A percentile compares a stretch with the other conserved stretches of the same genome.
Evolutionary conservation across 2,329 filamentous ascomycete species (phyloP).

Genomic region (Fusarium azukiicola): DNA sequence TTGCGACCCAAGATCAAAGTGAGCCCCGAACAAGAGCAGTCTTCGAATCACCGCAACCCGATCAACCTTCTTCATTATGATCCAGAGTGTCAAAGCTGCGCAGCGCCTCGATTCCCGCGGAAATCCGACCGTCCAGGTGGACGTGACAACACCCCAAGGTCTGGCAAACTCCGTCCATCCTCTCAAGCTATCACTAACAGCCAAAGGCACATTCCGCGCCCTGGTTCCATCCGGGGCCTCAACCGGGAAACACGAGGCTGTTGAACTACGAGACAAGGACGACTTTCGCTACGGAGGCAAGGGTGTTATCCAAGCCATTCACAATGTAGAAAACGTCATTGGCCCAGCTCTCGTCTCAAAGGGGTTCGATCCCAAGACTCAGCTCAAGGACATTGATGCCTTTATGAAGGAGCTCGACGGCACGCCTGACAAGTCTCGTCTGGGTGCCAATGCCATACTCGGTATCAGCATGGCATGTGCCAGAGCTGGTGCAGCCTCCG

Average conservation of each 20-base stretch:
- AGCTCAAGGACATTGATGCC: constrained; percentile 1
- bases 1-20: not conserved
- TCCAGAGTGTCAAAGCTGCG: not conserved
- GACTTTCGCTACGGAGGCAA: not conserved
- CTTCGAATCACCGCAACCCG: not conserved
- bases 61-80: not conserved
- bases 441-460: constrained; percentile 5
- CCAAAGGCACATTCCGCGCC: constrained; percentile 4
- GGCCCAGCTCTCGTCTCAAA: constrained; percentile 6
- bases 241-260: not conserved
- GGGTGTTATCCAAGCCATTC: not conserved
- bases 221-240: not conserved
- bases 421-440: constrained; percentile 3
- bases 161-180: not conserved
- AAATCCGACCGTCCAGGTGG: constrained; percentile 3
- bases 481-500: constrained; percentile 9
- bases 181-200: not conserved
- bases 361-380: not conserved
- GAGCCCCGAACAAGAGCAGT: not conserved
- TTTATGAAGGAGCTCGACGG: constrained; percentile 2
- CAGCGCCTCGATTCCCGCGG: constrained; percentile 4
- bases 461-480: constrained; percentile 10
- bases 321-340: constrained; percentile 13
- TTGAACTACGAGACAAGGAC: not conserved
- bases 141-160: not conserved